These are phyloP conservation scores for Trichoderma sp. DNA, from an alignment of 2,329 filamentous ascomycete genomes.

Conservation along the genomic window DNA sequence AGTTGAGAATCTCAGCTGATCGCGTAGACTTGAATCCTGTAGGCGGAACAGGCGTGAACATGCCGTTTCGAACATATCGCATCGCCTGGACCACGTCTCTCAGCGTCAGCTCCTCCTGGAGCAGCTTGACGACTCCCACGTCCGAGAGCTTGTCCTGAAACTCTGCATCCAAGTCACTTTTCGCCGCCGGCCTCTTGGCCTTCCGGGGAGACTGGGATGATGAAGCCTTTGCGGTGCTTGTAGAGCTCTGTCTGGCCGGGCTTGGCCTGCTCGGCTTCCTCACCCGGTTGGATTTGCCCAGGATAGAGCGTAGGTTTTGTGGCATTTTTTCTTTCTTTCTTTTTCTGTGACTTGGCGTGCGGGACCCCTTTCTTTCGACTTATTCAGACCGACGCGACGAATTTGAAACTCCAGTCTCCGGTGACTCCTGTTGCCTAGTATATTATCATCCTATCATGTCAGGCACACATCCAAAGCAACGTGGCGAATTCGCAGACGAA, in stretches of 20 bases:
- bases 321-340: constrained; percentile 28
- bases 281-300: constrained; percentile 40
- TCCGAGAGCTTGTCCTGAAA: constrained; percentile 59
- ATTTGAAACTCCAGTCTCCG: background rate
- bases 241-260: background rate
- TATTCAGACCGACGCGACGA: constrained; percentile 3
- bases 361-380: background rate
- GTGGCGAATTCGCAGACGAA: background rate
- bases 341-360: background rate
- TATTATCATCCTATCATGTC: constrained; percentile 1
- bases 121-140: constrained; percentile 54
- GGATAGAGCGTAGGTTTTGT: constrained; percentile 40
- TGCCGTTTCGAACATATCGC: constrained; percentile 58
- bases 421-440: background rate
- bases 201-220: constrained; percentile 32
- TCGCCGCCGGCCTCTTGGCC: constrained; percentile 27
- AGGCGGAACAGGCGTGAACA: constrained; percentile 66
- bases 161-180: constrained; percentile 31
- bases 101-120: constrained; percentile 58
- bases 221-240: constrained; percentile 12
- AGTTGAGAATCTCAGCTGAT: constrained; percentile 64
- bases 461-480: background rate
- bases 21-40: constrained; percentile 65
- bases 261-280: constrained; percentile 31
- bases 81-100: constrained; percentile 67